These are phyloP conservation scores for Eucalyptus urophylla DNA, from an alignment of 345 rosid genomes.

Conservation along the genomic window DNA sequence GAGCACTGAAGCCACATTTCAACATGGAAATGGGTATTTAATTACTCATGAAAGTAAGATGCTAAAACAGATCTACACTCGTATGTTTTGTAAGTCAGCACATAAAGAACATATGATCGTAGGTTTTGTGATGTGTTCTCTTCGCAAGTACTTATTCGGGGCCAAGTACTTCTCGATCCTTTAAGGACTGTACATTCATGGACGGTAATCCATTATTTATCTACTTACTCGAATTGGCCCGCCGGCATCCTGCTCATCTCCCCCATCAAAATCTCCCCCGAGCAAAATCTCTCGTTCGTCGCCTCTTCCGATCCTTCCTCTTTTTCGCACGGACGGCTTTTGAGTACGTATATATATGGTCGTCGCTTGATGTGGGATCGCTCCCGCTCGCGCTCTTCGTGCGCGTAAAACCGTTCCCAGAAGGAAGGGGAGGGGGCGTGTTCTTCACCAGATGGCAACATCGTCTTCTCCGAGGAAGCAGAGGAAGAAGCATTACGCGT, in stretches of 20 bases:
- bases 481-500: slow-evolving; percentile 9
- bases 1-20: background rate
- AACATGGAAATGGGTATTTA: background rate
- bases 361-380: background rate
- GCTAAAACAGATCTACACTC: background rate
- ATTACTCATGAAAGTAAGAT: background rate
- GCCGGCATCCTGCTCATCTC: background rate
- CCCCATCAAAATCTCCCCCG: background rate
- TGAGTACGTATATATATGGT: background rate
- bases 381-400: background rate
- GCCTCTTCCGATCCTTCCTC: too few species aligned
- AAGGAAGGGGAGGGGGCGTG: background rate
- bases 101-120: too few species aligned
- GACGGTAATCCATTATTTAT: too few species aligned
- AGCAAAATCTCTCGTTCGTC: background rate
- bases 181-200: background rate
- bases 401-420: background rate
- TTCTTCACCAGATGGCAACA: slow-evolving; percentile 25
- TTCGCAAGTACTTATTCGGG: background rate
- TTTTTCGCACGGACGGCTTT: too few species aligned
- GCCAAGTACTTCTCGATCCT: background rate
- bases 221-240: too few species aligned
- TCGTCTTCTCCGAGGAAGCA: slow-evolving; percentile 1
- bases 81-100: background rate
- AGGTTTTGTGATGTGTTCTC: background rate